Base-by-base conservation (phyloP, 345 rosid species). In the Hirschfeldia incana region DNA sequence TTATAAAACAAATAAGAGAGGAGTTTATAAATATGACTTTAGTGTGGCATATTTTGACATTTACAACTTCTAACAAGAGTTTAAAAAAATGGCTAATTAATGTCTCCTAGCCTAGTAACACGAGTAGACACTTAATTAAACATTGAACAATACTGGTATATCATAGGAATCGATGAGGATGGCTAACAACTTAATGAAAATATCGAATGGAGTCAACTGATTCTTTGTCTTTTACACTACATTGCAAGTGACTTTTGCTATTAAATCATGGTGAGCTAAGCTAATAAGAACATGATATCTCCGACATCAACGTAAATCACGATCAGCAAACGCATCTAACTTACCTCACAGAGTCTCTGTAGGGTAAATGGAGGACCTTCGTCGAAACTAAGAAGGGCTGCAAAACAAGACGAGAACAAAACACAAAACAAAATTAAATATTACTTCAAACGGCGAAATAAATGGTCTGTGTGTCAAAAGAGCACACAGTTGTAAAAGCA, bases 301-400 rank as follows among this genome's bases (percentile, higher is more conserved):
- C 13, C 3, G 5, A 33, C 8, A 70, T 1, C 26, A 13, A 34
- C 2, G 21, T 6, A n/a, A 72, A 94, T 5, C 57, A 51, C 57
- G 57, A 51, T 51, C 0, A 5, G 21, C 57, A 73, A 69, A 46
- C 12, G 12, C 21, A 66, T 79, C 33, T 17, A 80, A 80, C 80
- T 78, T 70, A 92, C 98, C 96, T 94, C 98, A 42, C 98, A 90
- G 29, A 94, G 87, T 82, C 98, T 92, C 78, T 94, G 98, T 75
- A 94, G 83, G 34, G 98, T 94, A 86, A 94, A 94, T 51, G 98
- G 98, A 60, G 98, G 98, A 61, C 98, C 98, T 76, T 90, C 93
- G 16, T 79, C 84, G 61, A 91, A 94, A 79, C 85, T 84, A 69
- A 79, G 82, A 83, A 94, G 92, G 72, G 86, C 98, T 92, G 89